Conservation (phyloP, 257 asterid genomes). For the Rehmannia glutinosa region DNA sequence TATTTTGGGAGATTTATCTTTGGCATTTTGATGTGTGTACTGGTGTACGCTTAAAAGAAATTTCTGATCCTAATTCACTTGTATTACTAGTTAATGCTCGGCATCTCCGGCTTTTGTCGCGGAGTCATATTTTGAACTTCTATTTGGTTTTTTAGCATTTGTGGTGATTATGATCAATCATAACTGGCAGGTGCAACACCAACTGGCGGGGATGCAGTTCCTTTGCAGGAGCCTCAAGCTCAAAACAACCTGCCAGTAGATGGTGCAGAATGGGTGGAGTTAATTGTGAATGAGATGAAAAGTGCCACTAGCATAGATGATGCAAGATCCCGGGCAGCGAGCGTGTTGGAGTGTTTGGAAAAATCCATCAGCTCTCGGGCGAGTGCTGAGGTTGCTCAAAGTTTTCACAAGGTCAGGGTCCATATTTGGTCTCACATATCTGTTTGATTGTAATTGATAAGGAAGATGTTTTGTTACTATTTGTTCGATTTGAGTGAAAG, state of each 20-base stretch:
- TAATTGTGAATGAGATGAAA: constrained; percentile 58
- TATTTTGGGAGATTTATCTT: neutral
- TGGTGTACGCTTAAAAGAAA: neutral
- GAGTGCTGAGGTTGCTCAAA: constrained; percentile 46
- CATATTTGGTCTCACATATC: neutral
- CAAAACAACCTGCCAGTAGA: constrained; percentile 38
- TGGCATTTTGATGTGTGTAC: neutral
- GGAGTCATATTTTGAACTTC: neutral
- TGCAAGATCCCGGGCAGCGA: constrained; percentile 59
- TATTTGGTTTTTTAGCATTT: neutral
- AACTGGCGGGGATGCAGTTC: constrained; percentile 24
- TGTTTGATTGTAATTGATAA: neutral
- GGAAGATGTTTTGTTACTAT: neutral
- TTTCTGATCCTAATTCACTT: neutral
- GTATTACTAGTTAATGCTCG: neutral
- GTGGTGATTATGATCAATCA: neutral
- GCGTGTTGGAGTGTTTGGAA: constrained; percentile 63
- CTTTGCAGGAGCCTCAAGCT: constrained; percentile 33
- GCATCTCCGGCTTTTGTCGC: neutral
- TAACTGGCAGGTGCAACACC: constrained; percentile 36
- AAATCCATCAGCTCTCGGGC: constrained; percentile 44
- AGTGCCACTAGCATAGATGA: constrained; percentile 65
- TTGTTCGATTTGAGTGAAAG: neutral
- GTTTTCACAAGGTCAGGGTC: constrained; percentile 44
- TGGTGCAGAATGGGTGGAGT: constrained; percentile 84